phyloP scores from a whole-genome alignment of 805 yeast genomes.

The Yueomyces sp. region DNA sequence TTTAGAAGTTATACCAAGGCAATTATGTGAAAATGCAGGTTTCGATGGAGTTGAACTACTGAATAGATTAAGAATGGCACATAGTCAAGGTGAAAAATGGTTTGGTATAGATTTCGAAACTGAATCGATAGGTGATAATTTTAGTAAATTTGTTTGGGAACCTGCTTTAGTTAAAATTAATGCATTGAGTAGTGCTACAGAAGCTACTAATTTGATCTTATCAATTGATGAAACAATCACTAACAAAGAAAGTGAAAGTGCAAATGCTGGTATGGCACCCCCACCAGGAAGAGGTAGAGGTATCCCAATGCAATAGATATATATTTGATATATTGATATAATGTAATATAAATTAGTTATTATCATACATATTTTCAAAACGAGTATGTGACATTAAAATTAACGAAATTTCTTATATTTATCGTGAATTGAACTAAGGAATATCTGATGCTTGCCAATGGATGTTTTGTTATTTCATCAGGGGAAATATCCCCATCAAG shows the following conservation, averaged over 20 bases:
- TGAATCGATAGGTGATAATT: constrained; percentile 72
- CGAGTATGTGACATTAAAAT: too few relatives aligned
- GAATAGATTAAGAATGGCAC: constrained; percentile 83
- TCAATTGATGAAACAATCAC: constrained; percentile 93
- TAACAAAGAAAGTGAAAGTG: constrained; percentile 49
- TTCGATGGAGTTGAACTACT: constrained; percentile 92
- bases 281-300: constrained; percentile 61
- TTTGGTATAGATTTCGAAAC: constrained; percentile 84
- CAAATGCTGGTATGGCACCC: constrained; percentile 35
- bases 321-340: constrained; percentile 1
- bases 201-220: constrained; percentile 84
- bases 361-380: too few relatives aligned
- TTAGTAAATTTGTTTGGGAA: constrained; percentile 89
- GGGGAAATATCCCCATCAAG: too few relatives aligned
- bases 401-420: too few relatives aligned
- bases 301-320: constrained; percentile 25
- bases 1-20: constrained; percentile 91
- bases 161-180: constrained; percentile 89
- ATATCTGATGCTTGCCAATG: too few relatives aligned
- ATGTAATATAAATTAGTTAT: not conserved
- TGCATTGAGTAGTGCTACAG: constrained; percentile 92
- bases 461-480: too few relatives aligned
- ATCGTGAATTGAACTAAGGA: too few relatives aligned
- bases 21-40: constrained; percentile 97
- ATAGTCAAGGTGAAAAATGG: constrained; percentile 87